Conservation (phyloP, 192 early-diverging fungal genomes). For the Backusella luteola region DNA sequence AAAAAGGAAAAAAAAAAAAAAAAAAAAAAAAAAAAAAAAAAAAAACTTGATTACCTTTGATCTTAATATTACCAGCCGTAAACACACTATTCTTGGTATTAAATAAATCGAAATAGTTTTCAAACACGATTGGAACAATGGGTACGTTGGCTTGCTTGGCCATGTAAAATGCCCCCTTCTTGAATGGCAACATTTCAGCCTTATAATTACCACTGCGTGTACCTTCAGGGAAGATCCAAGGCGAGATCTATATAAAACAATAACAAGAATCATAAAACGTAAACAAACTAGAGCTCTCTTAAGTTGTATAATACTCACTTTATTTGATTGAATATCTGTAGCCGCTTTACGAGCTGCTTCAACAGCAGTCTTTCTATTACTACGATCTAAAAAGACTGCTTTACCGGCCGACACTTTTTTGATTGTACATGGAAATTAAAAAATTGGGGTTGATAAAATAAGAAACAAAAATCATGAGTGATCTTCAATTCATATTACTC, state of each 20-base stretch:
- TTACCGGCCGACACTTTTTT: slow-evolving; percentile 65
- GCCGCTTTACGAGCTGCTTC: slow-evolving; percentile 75
- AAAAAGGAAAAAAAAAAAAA: too few relatives aligned
- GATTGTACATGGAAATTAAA: background rate
- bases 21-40: too few relatives aligned
- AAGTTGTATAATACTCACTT: slow-evolving; percentile 40
- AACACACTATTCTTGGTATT: slow-evolving; percentile 52
- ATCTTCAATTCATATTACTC: background rate
- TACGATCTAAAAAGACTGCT: slow-evolving; percentile 84
- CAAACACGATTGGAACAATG: slow-evolving; percentile 86
- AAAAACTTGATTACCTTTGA: slow-evolving; percentile 45
- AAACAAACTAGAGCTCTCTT: background rate
- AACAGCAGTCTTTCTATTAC: slow-evolving; percentile 74
- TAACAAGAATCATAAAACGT: background rate
- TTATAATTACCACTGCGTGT: slow-evolving; percentile 71
- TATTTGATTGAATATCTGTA: slow-evolving; percentile 66
- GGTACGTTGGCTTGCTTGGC: slow-evolving; percentile 83
- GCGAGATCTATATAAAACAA: slow-evolving; percentile 45
- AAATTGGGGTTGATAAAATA: background rate
- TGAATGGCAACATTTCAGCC: slow-evolving; percentile 81
- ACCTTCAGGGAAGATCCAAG: slow-evolving; percentile 92
- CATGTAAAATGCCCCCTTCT: slow-evolving; percentile 95
- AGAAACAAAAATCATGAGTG: slow-evolving; percentile 2
- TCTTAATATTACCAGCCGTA: slow-evolving; percentile 48
- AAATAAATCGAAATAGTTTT: slow-evolving; percentile 60